Evolutionary conservation across 441 rosid genomes (phyloP).

Genomic region (Monsonia emarginata): DNA sequence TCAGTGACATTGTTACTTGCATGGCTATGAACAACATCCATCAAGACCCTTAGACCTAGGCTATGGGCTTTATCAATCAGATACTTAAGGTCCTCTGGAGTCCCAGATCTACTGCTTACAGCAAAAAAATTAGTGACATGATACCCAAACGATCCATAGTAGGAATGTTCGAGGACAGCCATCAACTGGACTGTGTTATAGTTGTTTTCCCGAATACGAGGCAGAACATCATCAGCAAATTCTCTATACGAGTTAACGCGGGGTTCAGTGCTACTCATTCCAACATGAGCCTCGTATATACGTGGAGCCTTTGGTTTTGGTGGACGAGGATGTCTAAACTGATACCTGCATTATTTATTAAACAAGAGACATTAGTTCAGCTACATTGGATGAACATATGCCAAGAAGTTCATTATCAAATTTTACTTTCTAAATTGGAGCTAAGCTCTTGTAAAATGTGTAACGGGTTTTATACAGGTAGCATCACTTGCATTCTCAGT

Average conservation of each 20-base stretch:
- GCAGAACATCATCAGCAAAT: constrained; percentile 69
- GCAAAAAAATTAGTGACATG: constrained; percentile 76
- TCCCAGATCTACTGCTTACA: constrained; percentile 73
- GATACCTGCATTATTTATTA: constrained; percentile 39
- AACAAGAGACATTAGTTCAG: constrained; percentile 9
- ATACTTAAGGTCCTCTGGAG: constrained; percentile 78
- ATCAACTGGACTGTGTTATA: constrained; percentile 66
- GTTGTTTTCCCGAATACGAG: constrained; percentile 60
- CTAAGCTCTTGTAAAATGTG: constrained; percentile 1
- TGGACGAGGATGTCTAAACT: constrained; percentile 51
- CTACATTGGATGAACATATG: neutral
- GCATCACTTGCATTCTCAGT: neutral
- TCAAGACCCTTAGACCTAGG: constrained; percentile 56
- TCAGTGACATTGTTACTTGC: constrained; percentile 68
- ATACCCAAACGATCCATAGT: constrained; percentile 77
- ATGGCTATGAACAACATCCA: constrained; percentile 80
- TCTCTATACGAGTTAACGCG: constrained; percentile 56
- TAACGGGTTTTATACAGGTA: neutral
- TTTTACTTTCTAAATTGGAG: neutral
- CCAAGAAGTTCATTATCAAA: constrained; percentile 1
- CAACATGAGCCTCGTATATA: constrained; percentile 79
- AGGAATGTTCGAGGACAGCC: constrained; percentile 85
- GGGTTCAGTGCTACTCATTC: constrained; percentile 75
- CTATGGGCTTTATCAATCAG: constrained; percentile 77
- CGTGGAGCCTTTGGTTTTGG: constrained; percentile 60